A percentile compares a stretch with the other conserved stretches of the same genome.
Conservation (phyloP, 2,329 filamentous ascomycete genomes). For the Pestalotiopsis sp. region DNA sequence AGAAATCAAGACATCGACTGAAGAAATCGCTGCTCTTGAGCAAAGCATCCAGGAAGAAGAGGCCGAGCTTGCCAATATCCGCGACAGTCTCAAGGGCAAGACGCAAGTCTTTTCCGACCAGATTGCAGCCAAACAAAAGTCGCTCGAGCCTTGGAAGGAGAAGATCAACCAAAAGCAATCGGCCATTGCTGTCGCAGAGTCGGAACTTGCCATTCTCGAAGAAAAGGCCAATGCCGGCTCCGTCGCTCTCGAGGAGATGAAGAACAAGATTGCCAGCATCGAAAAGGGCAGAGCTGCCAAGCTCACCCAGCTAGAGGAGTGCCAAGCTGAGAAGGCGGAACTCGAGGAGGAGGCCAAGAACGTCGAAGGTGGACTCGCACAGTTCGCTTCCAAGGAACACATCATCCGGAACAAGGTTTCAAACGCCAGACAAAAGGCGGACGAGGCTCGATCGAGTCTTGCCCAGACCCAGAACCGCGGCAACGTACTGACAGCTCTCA, state of each 20-base stretch:
- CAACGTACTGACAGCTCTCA: conserved; percentile 86
- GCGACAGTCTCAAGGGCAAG: conserved; percentile 89
- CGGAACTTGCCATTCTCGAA: conserved; percentile 86
- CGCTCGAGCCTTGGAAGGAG: conserved; percentile 92
- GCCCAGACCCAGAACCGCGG: conserved; percentile 90
- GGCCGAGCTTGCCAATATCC: conserved; percentile 77
- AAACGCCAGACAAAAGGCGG: conserved; percentile 88
- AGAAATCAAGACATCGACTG: conserved; percentile 75
- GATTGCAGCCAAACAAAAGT: conserved; percentile 89
- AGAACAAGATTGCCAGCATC: conserved; percentile 75
- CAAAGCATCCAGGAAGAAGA: conserved; percentile 77
- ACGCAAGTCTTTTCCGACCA: conserved; percentile 93
- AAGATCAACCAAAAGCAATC: conserved; percentile 98
- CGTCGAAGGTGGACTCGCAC: conserved; percentile 71
- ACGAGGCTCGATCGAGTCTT: conserved; percentile 89
- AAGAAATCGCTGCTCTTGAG: conserved; percentile 78
- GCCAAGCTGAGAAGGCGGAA: conserved; percentile 69
- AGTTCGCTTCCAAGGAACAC: conserved; percentile 76
- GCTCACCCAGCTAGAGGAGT: conserved; percentile 72
- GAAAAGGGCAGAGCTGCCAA: conserved; percentile 73
- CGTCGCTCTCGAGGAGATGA: conserved; percentile 79
- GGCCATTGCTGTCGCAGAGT: conserved; percentile 89
- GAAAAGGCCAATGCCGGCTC: conserved; percentile 89
- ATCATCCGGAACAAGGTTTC: conserved; percentile 83
- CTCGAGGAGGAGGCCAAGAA: conserved; percentile 76